Percentiles rank a stretch among this genome's conserved stretches.
Evolutionary conservation across 345 rosid species (phyloP).

Genomic region (Acer yangbiense): DNA sequence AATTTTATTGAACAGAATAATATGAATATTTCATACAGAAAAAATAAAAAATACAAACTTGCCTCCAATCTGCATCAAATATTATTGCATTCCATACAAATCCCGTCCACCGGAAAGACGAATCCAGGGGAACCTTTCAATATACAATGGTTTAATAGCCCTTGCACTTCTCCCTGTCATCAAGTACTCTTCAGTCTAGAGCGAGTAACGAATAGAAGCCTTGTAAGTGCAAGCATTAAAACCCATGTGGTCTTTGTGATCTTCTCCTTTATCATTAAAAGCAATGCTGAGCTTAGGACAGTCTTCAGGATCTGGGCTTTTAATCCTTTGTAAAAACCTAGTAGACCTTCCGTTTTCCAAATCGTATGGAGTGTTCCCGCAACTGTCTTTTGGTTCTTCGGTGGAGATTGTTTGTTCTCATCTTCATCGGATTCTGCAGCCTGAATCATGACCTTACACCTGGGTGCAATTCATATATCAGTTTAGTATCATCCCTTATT

Average conservation of each 20-base stretch:
- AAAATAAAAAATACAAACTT: not conserved
- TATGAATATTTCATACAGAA: not conserved
- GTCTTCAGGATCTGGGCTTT: conserved; percentile 94
- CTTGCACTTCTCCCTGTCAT: conserved; percentile 3
- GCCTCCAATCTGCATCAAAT: not conserved
- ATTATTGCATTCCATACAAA: conserved; percentile 9
- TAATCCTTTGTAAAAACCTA: conserved; percentile 89
- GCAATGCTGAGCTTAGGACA: conserved; percentile 90
- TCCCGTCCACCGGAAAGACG: not conserved
- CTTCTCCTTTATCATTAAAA: conserved; percentile 94
- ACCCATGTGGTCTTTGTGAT: conserved; percentile 81
- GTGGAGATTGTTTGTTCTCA: conserved; percentile 31
- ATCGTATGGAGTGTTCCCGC: conserved; percentile 53
- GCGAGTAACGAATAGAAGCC: conserved; percentile 43
- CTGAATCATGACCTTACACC: conserved; percentile 93
- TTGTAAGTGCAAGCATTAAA: conserved; percentile 62
- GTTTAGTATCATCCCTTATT: not conserved
- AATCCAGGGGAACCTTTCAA: not conserved
- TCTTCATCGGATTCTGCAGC: conserved; percentile 64
- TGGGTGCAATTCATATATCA: conserved; percentile 28
- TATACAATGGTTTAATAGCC: not conserved
- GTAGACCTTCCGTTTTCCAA: conserved; percentile 77
- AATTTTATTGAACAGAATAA: conserved; percentile 5
- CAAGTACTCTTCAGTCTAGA: conserved; percentile 47
- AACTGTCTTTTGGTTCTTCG: conserved; percentile 48